Conservation (phyloP, 2,329 filamentous ascomycete species). For the Aschersonia sp. region DNA sequence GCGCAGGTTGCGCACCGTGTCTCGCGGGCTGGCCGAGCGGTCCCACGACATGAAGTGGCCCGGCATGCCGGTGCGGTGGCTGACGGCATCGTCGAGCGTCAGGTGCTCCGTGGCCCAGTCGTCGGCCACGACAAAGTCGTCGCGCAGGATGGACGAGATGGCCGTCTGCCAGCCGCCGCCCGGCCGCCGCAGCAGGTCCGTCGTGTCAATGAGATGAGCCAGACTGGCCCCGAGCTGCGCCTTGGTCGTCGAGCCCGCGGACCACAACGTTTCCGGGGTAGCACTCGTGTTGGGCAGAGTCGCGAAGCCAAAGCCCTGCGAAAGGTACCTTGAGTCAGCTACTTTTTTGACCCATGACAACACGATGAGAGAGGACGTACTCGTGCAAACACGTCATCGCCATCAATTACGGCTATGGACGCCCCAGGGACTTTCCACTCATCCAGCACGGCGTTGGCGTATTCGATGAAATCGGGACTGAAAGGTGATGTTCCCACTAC, state of each 20-base stretch:
- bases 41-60: too few species aligned
- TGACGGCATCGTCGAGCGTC: too few species aligned
- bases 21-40: too few species aligned
- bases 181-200: too few species aligned
- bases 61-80: too few species aligned
- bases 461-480: conserved; percentile 4
- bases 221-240: conserved; percentile 10
- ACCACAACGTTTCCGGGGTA: conserved; percentile 35
- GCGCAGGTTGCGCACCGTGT: conserved; percentile 18
- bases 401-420: conserved; percentile 13
- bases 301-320: conserved; percentile 14
- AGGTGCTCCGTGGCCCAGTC: too few species aligned
- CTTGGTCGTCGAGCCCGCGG: conserved; percentile 41
- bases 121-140: too few species aligned
- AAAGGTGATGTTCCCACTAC: background rate
- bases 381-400: conserved; percentile 9
- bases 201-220: too few species aligned
- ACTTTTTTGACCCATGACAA: too few species aligned
- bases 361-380: background rate
- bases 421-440: conserved; percentile 14
- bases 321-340: background rate
- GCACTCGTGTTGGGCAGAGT: conserved; percentile 22
- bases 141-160: too few species aligned
- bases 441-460: conserved; percentile 6
- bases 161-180: too few species aligned